Percentiles rank a stretch among this genome's conserved stretches.
Evolutionary conservation across 106 monocot genomes (phyloP).

Genomic region (Hemerocallis citrina): DNA sequence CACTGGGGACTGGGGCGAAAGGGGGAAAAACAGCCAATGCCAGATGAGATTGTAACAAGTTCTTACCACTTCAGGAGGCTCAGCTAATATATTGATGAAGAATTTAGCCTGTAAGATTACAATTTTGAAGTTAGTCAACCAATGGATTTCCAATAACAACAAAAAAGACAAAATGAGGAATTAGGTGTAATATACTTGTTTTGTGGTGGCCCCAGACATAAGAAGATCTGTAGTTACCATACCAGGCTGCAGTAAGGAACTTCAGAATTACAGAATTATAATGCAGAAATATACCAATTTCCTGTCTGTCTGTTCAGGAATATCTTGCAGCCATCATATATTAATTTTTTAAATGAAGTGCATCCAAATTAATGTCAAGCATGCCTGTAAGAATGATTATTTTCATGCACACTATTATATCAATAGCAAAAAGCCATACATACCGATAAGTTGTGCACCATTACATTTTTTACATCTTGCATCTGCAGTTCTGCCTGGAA

Average conservation of each 20-base stretch:
- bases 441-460: constrained; percentile 78
- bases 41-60: too few relatives aligned
- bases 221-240: constrained; percentile 99
- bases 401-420: background rate
- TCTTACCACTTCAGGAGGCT: constrained; percentile 90
- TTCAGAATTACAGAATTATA: constrained; percentile 1
- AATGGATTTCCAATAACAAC: constrained; percentile 2
- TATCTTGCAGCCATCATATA: background rate
- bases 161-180: background rate
- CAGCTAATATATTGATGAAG: constrained; percentile 98
- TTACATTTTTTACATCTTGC: constrained; percentile 89
- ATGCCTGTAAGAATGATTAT: background rate
- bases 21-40: too few relatives aligned
- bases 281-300: background rate
- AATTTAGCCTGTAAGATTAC: constrained; percentile 70
- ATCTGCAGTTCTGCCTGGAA: constrained; percentile 49
- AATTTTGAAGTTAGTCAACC: background rate
- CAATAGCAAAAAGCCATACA: background rate
- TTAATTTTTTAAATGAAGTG: background rate
- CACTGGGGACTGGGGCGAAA: too few relatives aligned
- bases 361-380: background rate
- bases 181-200: constrained; percentile 48
- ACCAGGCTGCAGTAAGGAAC: constrained; percentile 66
- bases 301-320: background rate
- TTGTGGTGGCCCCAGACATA: constrained; percentile 92